Conservation (phyloP, 140 eudicot species). For the Bidens hawaiensis region DNA sequence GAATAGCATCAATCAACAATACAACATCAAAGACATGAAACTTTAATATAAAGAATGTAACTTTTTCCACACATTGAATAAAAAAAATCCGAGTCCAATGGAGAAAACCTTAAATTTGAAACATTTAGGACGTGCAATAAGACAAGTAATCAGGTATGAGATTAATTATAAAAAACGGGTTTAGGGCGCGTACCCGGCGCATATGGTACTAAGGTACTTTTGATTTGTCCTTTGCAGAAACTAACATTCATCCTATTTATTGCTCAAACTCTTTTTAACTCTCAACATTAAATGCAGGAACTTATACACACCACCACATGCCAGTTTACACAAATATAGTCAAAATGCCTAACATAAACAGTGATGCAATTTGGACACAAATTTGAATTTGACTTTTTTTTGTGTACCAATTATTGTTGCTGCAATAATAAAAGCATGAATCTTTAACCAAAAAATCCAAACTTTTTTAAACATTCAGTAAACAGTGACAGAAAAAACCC, state of each 20-base stretch:
- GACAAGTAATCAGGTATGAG: not conserved
- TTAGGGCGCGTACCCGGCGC: no score
- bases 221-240: not conserved
- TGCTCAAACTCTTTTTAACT: not conserved
- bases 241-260: not conserved
- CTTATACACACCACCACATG: no score
- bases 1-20: no score
- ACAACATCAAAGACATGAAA: not conserved
- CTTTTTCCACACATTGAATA: not conserved
- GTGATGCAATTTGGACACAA: conserved; percentile 9
- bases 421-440: no score
- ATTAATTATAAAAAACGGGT: no score
- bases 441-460: not conserved
- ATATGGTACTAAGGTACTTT: no score
- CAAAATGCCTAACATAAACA: not conserved
- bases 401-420: not conserved
- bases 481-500: no score
- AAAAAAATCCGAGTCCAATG: not conserved
- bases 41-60: not conserved
- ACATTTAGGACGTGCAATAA: not conserved
- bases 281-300: no score
- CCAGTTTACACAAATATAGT: not conserved
- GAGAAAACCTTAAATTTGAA: not conserved
- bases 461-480: not conserved
- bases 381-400: not conserved